Evolutionary conservation across 768 basidiomycete genomes (phyloP).

Genomic region (Pilatotrama ljubarskyi): DNA sequence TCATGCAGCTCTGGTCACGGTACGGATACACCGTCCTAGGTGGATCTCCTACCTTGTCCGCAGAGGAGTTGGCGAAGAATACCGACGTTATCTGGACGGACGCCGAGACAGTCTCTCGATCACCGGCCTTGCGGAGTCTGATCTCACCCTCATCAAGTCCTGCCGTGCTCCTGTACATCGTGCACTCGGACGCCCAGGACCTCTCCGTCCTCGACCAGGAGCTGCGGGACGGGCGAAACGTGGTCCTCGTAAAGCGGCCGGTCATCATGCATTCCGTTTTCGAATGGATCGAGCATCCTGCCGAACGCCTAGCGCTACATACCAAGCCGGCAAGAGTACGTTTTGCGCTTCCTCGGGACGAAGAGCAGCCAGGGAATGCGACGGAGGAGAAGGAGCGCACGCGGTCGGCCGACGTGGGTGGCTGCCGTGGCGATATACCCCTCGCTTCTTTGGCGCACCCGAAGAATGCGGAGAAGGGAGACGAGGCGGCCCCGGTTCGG

Average conservation of each 20-base stretch:
- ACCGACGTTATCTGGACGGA: constrained; percentile 30
- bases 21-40: constrained; percentile 17
- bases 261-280: constrained; percentile 27
- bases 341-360: constrained; percentile 18
- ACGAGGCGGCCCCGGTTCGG: not conserved
- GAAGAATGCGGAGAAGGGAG: not conserved
- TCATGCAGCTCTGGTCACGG: constrained; percentile 22
- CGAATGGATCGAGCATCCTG: constrained; percentile 24
- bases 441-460: not conserved
- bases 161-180: constrained; percentile 22
- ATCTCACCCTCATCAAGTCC: not conserved
- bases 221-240: constrained; percentile 20
- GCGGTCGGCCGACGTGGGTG: not conserved
- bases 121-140: constrained; percentile 20
- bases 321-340: constrained; percentile 22
- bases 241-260: constrained; percentile 32
- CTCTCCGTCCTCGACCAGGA: constrained; percentile 25
- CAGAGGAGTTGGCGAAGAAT: constrained; percentile 17
- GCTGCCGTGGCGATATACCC: not conserved
- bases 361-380: not conserved
- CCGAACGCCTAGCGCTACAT: constrained; percentile 22
- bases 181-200: constrained; percentile 24
- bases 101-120: constrained; percentile 20
- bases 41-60: not conserved
- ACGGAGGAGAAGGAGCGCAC: constrained; percentile 13